Percentiles rank a stretch among this genome's conserved stretches.
Evolutionary conservation across 129 eudicot species (phyloP).

Genomic region (Gnaphalium uliginosum): DNA sequence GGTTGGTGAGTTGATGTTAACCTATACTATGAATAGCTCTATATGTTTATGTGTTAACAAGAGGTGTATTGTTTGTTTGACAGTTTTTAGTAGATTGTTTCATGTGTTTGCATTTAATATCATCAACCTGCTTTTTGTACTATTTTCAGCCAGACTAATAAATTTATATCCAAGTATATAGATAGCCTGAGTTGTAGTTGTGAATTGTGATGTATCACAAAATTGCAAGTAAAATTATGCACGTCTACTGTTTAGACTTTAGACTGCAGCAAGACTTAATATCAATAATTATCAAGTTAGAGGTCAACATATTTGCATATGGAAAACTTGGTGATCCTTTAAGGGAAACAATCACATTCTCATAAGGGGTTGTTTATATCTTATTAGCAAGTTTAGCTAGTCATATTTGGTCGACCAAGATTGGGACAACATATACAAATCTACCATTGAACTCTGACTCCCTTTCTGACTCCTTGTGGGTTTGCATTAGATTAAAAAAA

Average conservation of each 20-base stretch:
- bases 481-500: not conserved
- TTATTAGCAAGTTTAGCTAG: not conserved
- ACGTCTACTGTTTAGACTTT: constrained; percentile 1
- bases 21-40: too few species aligned
- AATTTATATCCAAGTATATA: too few species aligned
- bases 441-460: not conserved
- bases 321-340: not conserved
- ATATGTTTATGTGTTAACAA: too few species aligned
- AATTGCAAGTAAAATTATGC: not conserved
- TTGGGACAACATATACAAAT: not conserved
- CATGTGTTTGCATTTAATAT: too few species aligned
- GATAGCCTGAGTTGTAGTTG: not conserved
- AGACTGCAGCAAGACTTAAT: not conserved
- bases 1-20: too few species aligned
- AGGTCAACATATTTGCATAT: not conserved
- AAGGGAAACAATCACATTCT: too few species aligned
- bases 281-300: not conserved
- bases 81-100: too few species aligned
- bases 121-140: too few species aligned
- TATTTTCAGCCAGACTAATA: not conserved
- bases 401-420: not conserved
- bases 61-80: too few species aligned
- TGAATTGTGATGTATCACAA: constrained; percentile 5
- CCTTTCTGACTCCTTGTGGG: not conserved
- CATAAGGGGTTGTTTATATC: not conserved